phyloP scores from a whole-genome alignment of 352 stramenopile genomes.

The Pythium apleroticum region DNA sequence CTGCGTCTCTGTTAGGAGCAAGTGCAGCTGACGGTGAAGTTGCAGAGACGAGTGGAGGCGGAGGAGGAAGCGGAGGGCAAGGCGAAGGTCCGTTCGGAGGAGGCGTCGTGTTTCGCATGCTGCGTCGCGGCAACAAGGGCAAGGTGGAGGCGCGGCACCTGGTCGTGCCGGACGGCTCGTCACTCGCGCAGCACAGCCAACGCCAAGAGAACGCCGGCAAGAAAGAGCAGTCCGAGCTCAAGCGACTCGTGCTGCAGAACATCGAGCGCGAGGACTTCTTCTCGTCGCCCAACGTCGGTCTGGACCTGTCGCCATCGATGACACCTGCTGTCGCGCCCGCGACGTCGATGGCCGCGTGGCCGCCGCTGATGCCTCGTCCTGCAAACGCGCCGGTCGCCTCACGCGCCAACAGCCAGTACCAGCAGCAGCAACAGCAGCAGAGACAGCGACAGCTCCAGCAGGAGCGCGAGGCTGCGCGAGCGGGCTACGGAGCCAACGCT shows the following conservation, averaged over 20 bases:
- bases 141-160: conserved; percentile 95
- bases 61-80: conserved; percentile 34
- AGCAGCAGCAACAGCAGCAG: conserved; percentile 22
- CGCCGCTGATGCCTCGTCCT: conserved; percentile 6
- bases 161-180: conserved; percentile 92
- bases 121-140: conserved; percentile 96
- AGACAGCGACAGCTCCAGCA: conserved; percentile 24
- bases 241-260: conserved; percentile 85
- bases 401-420: conserved; percentile 11
- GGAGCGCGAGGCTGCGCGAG: conserved; percentile 33
- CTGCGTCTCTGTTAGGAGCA: background rate
- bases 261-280: conserved; percentile 84
- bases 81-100: conserved; percentile 30
- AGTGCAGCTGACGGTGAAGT: background rate
- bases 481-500: conserved; percentile 58
- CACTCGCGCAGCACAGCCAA: conserved; percentile 90
- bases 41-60: background rate
- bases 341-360: conserved; percentile 17
- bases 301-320: conserved; percentile 17
- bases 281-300: conserved; percentile 19
- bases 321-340: conserved; percentile 17
- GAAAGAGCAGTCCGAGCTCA: conserved; percentile 86
- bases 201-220: conserved; percentile 85
- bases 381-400: background rate
- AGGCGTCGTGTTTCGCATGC: conserved; percentile 91